phyloP scores from a whole-genome alignment of 2,329 filamentous ascomycete genomes.

The Botrytis aclada region DNA sequence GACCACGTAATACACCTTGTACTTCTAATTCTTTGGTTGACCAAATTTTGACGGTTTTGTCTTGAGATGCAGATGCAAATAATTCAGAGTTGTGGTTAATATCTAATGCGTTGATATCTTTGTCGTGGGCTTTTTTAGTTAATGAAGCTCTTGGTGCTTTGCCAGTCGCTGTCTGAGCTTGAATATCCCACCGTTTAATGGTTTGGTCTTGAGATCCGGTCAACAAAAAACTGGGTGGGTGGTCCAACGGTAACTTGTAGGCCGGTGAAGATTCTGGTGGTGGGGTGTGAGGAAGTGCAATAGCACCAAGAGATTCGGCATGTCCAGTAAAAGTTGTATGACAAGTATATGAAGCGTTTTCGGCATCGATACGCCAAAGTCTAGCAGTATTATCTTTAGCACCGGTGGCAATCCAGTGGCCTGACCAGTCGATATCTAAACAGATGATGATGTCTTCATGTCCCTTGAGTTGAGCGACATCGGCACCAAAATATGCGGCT shows the following conservation, averaged over 20 bases:
- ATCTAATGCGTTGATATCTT: constrained; percentile 95
- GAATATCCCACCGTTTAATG: constrained; percentile 87
- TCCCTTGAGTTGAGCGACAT: constrained; percentile 80
- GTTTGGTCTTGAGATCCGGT: constrained; percentile 96
- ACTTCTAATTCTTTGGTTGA: constrained; percentile 86
- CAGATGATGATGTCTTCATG: constrained; percentile 96
- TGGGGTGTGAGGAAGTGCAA: constrained; percentile 70
- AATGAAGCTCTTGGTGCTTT: constrained; percentile 66
- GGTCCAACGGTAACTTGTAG: constrained; percentile 67
- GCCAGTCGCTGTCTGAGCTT: constrained; percentile 45
- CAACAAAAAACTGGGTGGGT: constrained; percentile 80
- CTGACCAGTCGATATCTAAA: constrained; percentile 92
- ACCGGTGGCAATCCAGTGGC: constrained; percentile 92
- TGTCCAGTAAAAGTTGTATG: constrained; percentile 84
- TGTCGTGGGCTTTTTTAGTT: constrained; percentile 95
- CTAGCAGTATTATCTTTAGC: constrained; percentile 95
- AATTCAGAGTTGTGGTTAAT: constrained; percentile 70
- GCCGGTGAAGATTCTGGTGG: constrained; percentile 69
- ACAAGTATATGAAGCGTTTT: constrained; percentile 71
- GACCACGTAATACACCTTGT: constrained; percentile 85
- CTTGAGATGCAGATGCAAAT: constrained; percentile 95
- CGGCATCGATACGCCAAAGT: constrained; percentile 81
- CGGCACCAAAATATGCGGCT: constrained; percentile 76
- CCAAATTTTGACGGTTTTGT: constrained; percentile 97
- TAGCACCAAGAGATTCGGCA: constrained; percentile 88